Percentiles rank a stretch among this genome's conserved stretches.
Evolutionary conservation across 2,329 filamentous ascomycete species (phyloP).

Genomic region (Fusarium bactridioides): DNA sequence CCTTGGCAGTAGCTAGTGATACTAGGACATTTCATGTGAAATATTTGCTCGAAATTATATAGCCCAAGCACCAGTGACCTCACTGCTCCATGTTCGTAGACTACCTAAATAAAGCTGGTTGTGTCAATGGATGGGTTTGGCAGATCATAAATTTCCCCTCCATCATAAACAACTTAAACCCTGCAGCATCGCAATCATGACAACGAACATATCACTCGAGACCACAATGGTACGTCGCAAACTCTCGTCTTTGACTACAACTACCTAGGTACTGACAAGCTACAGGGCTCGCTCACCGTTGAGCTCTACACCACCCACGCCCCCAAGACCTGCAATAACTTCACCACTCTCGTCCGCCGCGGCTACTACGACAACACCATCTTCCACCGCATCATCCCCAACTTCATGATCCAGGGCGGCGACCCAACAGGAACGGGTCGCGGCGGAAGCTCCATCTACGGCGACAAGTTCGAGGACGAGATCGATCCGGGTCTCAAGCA

Average conservation of each 20-base stretch:
- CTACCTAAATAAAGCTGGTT: neutral
- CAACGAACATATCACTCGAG: slow-evolving; percentile 80
- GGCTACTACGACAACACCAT: slow-evolving; percentile 88
- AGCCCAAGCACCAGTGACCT: neutral
- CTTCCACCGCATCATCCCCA: slow-evolving; percentile 93
- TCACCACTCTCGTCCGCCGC: slow-evolving; percentile 77
- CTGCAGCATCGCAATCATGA: slow-evolving; percentile 59
- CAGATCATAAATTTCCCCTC: slow-evolving; percentile 5
- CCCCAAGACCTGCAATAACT: slow-evolving; percentile 89
- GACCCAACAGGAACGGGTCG: slow-evolving; percentile 94
- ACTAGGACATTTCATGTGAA: neutral
- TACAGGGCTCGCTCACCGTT: slow-evolving; percentile 79
- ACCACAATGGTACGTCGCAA: slow-evolving; percentile 76
- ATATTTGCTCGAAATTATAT: neutral
- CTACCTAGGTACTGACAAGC: neutral
- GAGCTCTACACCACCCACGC: slow-evolving; percentile 93
- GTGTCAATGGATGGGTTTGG: neutral
- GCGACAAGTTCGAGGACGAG: slow-evolving; percentile 94
- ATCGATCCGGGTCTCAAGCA: slow-evolving; percentile 82
- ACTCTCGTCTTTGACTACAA: neutral
- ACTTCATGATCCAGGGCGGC: slow-evolving; percentile 96
- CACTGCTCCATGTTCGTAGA: neutral
- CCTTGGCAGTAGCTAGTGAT: neutral
- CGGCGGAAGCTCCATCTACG: slow-evolving; percentile 89
- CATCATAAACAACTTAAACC: slow-evolving; percentile 4